Evolutionary conservation across 1,284 basidiomycete genomes (phyloP), one percentile per base, ranked within the genome.

Genomic region (Meira miltonrushii): DNA sequence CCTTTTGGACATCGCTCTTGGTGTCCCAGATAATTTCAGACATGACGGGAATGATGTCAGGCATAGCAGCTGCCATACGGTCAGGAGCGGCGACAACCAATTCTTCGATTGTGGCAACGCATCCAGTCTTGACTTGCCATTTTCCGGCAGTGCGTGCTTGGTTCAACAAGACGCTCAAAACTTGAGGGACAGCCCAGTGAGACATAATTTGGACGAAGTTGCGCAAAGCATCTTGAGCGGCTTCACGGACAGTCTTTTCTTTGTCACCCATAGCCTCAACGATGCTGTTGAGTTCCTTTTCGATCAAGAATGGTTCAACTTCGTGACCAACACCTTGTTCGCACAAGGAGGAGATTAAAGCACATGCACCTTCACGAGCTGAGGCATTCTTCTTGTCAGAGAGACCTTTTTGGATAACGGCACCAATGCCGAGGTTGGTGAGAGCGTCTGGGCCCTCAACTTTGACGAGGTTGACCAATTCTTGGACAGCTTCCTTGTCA

Each of bases 1-100:
- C 90, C 85, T 96, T 98, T 88, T 97, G 96, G 81, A 99, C 95
- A 72, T 97, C 93, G 65, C 90, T 86, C 85, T 99, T 99, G 83
- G 95, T 98, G 83, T 98, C 95, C 93, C 93, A 97, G 79, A 98
- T 97, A 65, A 88, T 92, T 79, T 92, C 94, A 54, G 92, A 81
- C 79, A 98, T 90, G 78, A 95, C 84, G 65, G 95, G 95, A 70
- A 98, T 88, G 74, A 97, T 92, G 62, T 95, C 90, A 67, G 94
- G 93, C 84, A 93, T 96, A 78, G 90, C 87, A 77, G 86, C 87
- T 67, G 89, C 89, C 69, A 86, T 90, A 82, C 95, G 92, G 66
- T 82, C 79, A 57, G 93, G 90, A 55, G 90, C 88, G 73, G 87
- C 87, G 69, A 81, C 82, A 78, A 97, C 88, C 80, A 99, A 86